These are phyloP conservation scores for Hyphodiscus hymeniophilus DNA, from an alignment of 495 filamentous ascomycete genomes.

Conservation along the genomic window DNA sequence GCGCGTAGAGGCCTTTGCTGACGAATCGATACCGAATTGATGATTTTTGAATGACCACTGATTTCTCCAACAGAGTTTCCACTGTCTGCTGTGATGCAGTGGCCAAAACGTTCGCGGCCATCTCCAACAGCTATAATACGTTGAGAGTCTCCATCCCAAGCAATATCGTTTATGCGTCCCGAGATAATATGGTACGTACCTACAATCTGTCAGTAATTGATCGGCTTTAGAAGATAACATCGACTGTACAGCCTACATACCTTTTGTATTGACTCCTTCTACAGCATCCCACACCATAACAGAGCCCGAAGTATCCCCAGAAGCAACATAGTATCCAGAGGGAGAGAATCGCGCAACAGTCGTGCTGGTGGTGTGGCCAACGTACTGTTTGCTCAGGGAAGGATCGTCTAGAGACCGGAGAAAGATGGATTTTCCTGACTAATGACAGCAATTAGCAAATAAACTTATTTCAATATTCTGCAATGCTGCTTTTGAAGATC, in stretches of 20 bases:
- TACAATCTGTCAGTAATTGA: slow-evolving; percentile 24
- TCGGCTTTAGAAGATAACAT: no score
- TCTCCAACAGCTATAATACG: slow-evolving; percentile 93
- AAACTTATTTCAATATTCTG: no score
- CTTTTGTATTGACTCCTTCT: slow-evolving; percentile 59
- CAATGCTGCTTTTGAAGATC: no score
- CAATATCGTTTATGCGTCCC: slow-evolving; percentile 89
- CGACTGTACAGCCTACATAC: slow-evolving; percentile 19
- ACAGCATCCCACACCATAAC: slow-evolving; percentile 84
- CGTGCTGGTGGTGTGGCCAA: slow-evolving; percentile 74
- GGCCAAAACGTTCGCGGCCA: slow-evolving; percentile 87
- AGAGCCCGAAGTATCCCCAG: slow-evolving; percentile 74
- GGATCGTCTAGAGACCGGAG: slow-evolving; percentile 88
- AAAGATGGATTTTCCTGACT: slow-evolving; percentile 97
- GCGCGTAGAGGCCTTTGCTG: slow-evolving; percentile 85
- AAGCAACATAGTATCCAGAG: slow-evolving; percentile 92
- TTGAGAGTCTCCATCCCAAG: slow-evolving; percentile 96
- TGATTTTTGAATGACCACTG: slow-evolving; percentile 76
- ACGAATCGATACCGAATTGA: slow-evolving; percentile 86
- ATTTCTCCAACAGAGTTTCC: slow-evolving; percentile 95
- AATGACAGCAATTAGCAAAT: slow-evolving; percentile 4
- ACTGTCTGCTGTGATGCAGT: slow-evolving; percentile 90
- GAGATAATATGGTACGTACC: slow-evolving; percentile 84
- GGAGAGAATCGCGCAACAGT: slow-evolving; percentile 93
- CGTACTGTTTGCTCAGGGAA: slow-evolving; percentile 75